Base-by-base conservation (phyloP, 257 asterid genomes). In the Plantago elongata region DNA sequence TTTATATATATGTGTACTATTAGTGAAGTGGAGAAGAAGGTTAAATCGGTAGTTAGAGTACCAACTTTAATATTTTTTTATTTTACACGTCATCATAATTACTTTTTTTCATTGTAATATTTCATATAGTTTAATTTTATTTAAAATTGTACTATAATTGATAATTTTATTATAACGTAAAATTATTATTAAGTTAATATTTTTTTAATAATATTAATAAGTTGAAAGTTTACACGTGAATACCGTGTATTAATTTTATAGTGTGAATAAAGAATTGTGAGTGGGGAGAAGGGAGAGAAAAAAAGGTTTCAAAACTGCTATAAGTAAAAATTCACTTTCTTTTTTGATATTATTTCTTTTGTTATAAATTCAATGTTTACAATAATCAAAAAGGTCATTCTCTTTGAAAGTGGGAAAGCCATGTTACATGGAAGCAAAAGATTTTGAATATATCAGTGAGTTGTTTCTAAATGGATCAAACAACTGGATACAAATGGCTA, bases 1-100 rank as follows among this genome's bases (percentile, higher is more conserved):
- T 22, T 1, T 22, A 22, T 22, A 22, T 22, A 2, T 22, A 44
- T 63, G 60, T 13, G 55, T 49, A 9, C 27, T 27, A 42, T 62
- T 46, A n/a, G 67, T 47, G 68, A 18, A 77, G 76, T 69, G 72
- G 81, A 76, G 45, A 75, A 77, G 78, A 75, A 77, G 78, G 76
- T 61, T 68, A 18, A n/a, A n/a, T n/a, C n/a, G n/a, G n/a, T n/a
- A n/a, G n/a, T n/a, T n/a, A n/a, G n/a, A n/a, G n/a, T n/a, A n/a
- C n/a, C n/a, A n/a, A n/a, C n/a, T n/a, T n/a, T n/a, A n/a, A n/a
- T n/a, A n/a, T n/a, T n/a, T n/a, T n/a, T n/a, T n/a, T n/a, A n/a
- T n/a, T n/a, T n/a, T n/a, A n/a, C n/a, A n/a, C n/a, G n/a, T n/a
- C n/a, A n/a, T n/a, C n/a, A n/a, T n/a, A n/a, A n/a, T n/a, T n/a